Base-by-base conservation (phyloP, 1,139 yeast genomes). In the Meyerozyma elateridarum region DNA sequence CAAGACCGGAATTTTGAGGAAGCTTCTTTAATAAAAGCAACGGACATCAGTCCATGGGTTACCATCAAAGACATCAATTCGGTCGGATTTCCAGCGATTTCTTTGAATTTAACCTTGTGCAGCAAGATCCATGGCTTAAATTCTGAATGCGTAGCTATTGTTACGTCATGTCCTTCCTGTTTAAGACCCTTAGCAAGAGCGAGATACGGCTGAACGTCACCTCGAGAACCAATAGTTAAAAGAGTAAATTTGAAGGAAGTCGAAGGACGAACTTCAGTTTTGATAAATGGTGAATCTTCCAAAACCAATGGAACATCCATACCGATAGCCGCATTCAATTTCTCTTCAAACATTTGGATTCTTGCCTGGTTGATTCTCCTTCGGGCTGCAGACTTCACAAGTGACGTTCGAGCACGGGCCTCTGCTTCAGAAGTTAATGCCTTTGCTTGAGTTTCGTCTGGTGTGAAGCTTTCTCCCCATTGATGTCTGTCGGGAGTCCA, bases 151-250 rank as follows among this genome's bases (percentile, higher is more conserved):
- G 96, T 84, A 0, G 93, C 94, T 38, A 89, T 88, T 15, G 80
- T 78, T 1, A 87, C 94, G 14, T 55, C 56, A 49, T 89, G 96
- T 0, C 96, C 96, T 47, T 89, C 96, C 19, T 65, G 64, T 29
- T 76, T 56, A 30, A 89, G 61, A 0, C 91, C 95, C 45, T 79
- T 76, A 1, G 85, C 93, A n/a, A 89, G 59, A 0, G 97, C 91
- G 42, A 89, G 82, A 51, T 88, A 91, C 0, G 97, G 97, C 53
- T 89, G 97, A 6, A 89, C 97, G 56, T 89, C 97, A 27, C 97
- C 97, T 36, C 97, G 66, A 0, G 96, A 85, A 0, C 97, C 97
- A 49, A 89, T 89, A 0, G 97, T 89, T 36, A 89, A 59, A 35
- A 88, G 61, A 0, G 87, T 81, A 46, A 89, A 74, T 27, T 70